These are phyloP conservation scores for Rhizopus stolonifer DNA, from an alignment of 371 early-diverging fungal genomes.

Conservation along the genomic window DNA sequence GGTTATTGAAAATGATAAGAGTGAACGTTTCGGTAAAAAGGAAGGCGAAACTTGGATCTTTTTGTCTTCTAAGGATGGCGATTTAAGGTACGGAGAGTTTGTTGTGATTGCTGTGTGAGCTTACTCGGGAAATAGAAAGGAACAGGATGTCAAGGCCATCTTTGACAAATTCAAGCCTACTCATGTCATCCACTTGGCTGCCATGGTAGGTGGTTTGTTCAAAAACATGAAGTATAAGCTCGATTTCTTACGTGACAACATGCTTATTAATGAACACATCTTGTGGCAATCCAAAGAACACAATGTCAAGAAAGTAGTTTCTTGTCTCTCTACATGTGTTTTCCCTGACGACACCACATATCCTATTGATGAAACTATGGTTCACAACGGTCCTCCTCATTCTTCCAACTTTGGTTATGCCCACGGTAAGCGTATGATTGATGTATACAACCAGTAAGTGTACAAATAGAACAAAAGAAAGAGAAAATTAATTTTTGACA, in stretches of 20 bases:
- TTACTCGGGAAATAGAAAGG: slow-evolving; percentile 46
- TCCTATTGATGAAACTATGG: slow-evolving; percentile 89
- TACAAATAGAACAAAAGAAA: too few relatives aligned
- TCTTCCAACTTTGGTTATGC: slow-evolving; percentile 90
- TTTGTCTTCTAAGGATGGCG: slow-evolving; percentile 78
- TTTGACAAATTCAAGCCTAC: slow-evolving; percentile 81
- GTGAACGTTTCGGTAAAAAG: slow-evolving; percentile 59
- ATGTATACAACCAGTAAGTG: slow-evolving; percentile 79
- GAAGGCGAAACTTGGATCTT: slow-evolving; percentile 79
- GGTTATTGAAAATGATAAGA: slow-evolving; percentile 64
- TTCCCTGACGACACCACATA: slow-evolving; percentile 87
- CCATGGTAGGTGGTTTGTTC: slow-evolving; percentile 86
- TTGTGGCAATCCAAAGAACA: slow-evolving; percentile 63
- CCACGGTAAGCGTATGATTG: slow-evolving; percentile 85
- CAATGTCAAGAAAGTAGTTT: slow-evolving; percentile 81
- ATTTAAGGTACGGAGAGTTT: slow-evolving; percentile 62
- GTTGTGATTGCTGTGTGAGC: neutral
- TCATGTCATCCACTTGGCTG: slow-evolving; percentile 85
- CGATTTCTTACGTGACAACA: slow-evolving; percentile 78
- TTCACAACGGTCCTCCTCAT: slow-evolving; percentile 87
- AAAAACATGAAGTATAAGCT: slow-evolving; percentile 84
- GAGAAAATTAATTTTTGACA: slow-evolving; percentile 15
- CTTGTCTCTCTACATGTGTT: slow-evolving; percentile 86
- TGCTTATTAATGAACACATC: slow-evolving; percentile 83
- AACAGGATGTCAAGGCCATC: slow-evolving; percentile 60